These are phyloP conservation scores for Nitzschia sp. DNA, from an alignment of 108 stramenopile genomes.

Conservation along the genomic window DNA sequence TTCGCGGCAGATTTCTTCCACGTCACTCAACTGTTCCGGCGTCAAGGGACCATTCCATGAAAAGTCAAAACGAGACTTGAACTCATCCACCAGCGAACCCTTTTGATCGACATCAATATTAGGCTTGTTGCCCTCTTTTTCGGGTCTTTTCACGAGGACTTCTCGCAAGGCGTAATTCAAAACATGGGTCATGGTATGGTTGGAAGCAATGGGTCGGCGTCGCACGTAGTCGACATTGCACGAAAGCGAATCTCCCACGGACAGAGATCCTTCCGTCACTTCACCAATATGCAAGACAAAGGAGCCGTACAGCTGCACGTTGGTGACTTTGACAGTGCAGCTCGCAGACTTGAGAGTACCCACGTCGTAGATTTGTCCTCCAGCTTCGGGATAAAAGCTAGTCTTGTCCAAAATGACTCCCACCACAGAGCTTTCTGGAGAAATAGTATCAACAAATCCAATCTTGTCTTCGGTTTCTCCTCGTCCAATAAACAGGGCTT, in stretches of 20 bases:
- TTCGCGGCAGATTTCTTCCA: conserved; percentile 66
- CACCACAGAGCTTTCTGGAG: conserved; percentile 71
- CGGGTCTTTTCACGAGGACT: conserved; percentile 69
- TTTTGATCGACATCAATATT: conserved; percentile 88
- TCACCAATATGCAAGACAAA: conserved; percentile 92
- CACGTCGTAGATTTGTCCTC: conserved; percentile 95
- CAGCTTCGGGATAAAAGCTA: conserved; percentile 96
- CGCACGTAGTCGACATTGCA: conserved; percentile 96
- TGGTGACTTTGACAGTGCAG: conserved; percentile 63
- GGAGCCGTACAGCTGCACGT: conserved; percentile 89
- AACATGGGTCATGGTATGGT: conserved; percentile 99
- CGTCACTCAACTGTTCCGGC: conserved; percentile 73
- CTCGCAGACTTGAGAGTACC: conserved; percentile 71
- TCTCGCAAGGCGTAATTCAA: conserved; percentile 94
- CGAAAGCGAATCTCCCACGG: conserved; percentile 80
- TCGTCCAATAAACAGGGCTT: conserved; percentile 91
- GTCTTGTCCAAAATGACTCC: conserved; percentile 93
- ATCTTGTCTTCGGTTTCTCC: conserved; percentile 86
- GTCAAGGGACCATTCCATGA: conserved; percentile 87
- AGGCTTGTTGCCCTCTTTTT: conserved; percentile 35
- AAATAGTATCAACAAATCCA: conserved; percentile 83
- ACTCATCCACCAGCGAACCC: conserved; percentile 93
- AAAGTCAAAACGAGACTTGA: conserved; percentile 98
- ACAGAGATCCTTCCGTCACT: conserved; percentile 65
- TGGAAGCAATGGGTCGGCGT: conserved; percentile 92